These are phyloP conservation scores for Mycosphaerella sp. DNA, from an alignment of 2,329 filamentous ascomycete species.

Conservation along the genomic window DNA sequence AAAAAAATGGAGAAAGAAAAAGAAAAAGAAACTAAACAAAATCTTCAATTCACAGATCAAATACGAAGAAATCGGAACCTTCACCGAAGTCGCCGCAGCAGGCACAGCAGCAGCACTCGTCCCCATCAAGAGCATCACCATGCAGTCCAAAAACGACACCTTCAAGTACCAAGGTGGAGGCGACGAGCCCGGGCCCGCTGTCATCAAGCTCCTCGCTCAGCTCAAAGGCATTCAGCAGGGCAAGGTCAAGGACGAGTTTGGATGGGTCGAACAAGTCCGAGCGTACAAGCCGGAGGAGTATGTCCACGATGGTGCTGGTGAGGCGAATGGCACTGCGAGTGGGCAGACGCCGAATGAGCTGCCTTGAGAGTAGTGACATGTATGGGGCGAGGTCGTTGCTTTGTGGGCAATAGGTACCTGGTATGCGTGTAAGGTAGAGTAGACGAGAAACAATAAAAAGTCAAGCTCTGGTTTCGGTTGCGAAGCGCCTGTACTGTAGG, in stretches of 20 bases:
- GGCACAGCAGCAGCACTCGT: constrained; percentile 89
- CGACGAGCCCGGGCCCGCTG: constrained; percentile 67
- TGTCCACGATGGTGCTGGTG: constrained; percentile 18
- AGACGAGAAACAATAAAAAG: too few species aligned
- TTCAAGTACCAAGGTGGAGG: constrained; percentile 51
- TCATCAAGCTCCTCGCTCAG: constrained; percentile 63
- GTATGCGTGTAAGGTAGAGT: too few species aligned
- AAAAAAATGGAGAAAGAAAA: background rate
- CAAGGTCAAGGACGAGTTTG: constrained; percentile 67
- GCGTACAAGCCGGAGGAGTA: constrained; percentile 34
- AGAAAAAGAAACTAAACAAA: too few species aligned
- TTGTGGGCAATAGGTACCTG: too few species aligned
- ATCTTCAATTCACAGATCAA: constrained; percentile 47
- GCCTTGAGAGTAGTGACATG: constrained; percentile 14
- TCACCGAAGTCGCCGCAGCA: constrained; percentile 80
- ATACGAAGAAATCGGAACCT: constrained; percentile 56
- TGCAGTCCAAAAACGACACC: constrained; percentile 52
- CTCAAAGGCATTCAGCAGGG: constrained; percentile 83
- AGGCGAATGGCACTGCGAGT: constrained; percentile 4
- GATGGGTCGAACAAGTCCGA: constrained; percentile 55
- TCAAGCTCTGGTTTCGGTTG: too few species aligned
- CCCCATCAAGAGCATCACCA: constrained; percentile 83
- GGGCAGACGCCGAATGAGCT: constrained; percentile 18
- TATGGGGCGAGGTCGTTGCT: too few species aligned
- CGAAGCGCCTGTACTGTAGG: too few species aligned